Evolutionary conservation across 2,329 filamentous ascomycete genomes (phyloP).

Genomic region (Parafenestella ontariensis): DNA sequence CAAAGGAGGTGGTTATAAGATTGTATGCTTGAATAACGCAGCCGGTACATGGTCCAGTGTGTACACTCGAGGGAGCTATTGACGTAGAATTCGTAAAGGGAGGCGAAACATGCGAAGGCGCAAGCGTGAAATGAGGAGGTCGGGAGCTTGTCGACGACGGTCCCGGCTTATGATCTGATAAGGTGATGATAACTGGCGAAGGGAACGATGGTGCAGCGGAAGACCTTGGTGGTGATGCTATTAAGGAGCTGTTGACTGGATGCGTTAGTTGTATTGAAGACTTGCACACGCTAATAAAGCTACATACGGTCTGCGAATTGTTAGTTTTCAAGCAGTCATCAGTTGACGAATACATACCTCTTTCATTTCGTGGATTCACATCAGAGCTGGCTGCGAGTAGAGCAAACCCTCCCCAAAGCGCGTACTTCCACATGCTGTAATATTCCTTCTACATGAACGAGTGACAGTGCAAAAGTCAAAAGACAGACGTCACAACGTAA

Average conservation of each 20-base stretch:
- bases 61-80: background rate
- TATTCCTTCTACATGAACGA: slow-evolving; percentile 25
- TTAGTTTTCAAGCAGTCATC: slow-evolving; percentile 7
- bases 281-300: background rate
- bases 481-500: slow-evolving; percentile 15
- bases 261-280: background rate
- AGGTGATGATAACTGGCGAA: background rate
- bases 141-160: background rate
- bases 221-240: no score
- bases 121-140: background rate
- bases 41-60: slow-evolving; percentile 36
- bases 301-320: slow-evolving; percentile 26
- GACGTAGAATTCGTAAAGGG: slow-evolving; percentile 2
- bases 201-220: slow-evolving; percentile 1
- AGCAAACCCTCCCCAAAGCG: slow-evolving; percentile 16
- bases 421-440: slow-evolving; percentile 31
- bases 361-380: slow-evolving; percentile 12
- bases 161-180: background rate
- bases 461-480: slow-evolving; percentile 24
- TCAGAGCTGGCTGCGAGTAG: slow-evolving; percentile 23
- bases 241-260: background rate
- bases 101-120: background rate
- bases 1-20: slow-evolving; percentile 32
- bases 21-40: slow-evolving; percentile 36
- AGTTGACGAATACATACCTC: slow-evolving; percentile 24